Evolutionary conservation across 495 filamentous ascomycete species (phyloP), one percentile per base, ranked within the genome.

Genomic region (Xylaria acuta): DNA sequence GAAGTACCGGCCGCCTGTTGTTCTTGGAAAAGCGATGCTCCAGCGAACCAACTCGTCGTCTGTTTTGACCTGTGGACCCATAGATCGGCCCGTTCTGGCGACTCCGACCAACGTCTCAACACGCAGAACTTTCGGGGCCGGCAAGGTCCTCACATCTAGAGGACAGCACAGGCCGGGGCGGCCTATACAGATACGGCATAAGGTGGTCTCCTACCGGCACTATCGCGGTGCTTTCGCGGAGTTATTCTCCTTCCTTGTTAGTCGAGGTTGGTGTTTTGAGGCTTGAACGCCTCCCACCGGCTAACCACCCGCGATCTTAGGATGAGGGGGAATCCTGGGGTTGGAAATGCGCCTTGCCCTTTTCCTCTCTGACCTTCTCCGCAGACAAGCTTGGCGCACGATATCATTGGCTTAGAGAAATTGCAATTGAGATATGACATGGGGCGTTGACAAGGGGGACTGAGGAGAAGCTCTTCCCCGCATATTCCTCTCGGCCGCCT

Each of bases 401-500:
- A 25, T 40, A 18, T 60, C 1, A 69, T 69, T 69, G 67, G 43
- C 8, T 22, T 1, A 41, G 7, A 40, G 4, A 67, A 69, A 60
- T 60, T 62, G 12, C 27, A 49, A 69, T 49, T 34, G 41, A 60
- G 67, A 32, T 9, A 66, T 34, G 20, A 66, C 30, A 49, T 49
- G 38, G 58, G 20, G 7, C 18, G 49, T 36, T 8, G 18, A 32
- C 38, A 45, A 22, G 14, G 38, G 66, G 45, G 45, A 36, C 27
- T 67, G 65, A 67, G 65, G 65, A 67, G 65, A 67, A 67, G 65
- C 65, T 67, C 49, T 54, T 56, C 49, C 45, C 64, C 64, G 64
- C 64, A 67, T 38, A 22, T 30, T 22, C 18, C 30, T 34, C 54
- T 34, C 22, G 1, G 16, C 56, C 32, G 54, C 54, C 30, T 59